phyloP scores from a whole-genome alignment of 306 rosid genomes.

The Vigna unguiculata region DNA sequence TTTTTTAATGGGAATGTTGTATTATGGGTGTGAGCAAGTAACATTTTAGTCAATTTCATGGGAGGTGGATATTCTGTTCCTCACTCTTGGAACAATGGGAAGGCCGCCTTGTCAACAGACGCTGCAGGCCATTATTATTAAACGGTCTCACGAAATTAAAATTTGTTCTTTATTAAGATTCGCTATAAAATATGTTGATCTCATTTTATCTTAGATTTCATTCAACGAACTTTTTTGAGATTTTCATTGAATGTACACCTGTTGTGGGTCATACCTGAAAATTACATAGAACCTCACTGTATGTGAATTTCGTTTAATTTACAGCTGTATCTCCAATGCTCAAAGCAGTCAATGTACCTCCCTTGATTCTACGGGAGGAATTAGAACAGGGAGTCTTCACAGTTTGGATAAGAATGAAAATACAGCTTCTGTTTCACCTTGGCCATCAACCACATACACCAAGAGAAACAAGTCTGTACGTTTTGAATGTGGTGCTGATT shows the following conservation, averaged over 20 bases:
- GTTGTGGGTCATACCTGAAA: slow-evolving; percentile 24
- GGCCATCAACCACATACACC: slow-evolving; percentile 45
- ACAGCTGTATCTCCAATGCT: slow-evolving; percentile 50
- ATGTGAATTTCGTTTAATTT: slow-evolving; percentile 27
- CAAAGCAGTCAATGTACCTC: slow-evolving; percentile 33
- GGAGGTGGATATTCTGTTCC: slow-evolving; percentile 23
- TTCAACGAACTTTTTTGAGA: background rate
- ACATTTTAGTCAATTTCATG: slow-evolving; percentile 27
- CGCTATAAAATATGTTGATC: background rate
- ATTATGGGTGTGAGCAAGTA: background rate
- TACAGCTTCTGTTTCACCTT: slow-evolving; percentile 49
- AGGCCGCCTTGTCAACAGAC: background rate
- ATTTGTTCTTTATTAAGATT: background rate
- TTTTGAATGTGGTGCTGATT: slow-evolving; percentile 67
- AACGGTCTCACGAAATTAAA: slow-evolving; percentile 29
- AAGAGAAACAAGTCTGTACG: slow-evolving; percentile 63
- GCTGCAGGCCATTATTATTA: slow-evolving; percentile 1
- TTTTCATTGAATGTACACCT: slow-evolving; percentile 17
- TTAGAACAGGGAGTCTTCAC: slow-evolving; percentile 24
- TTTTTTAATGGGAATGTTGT: background rate
- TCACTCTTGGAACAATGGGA: slow-evolving; percentile 27
- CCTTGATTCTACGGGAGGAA: slow-evolving; percentile 38
- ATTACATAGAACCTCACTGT: slow-evolving; percentile 2
- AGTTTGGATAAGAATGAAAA: slow-evolving; percentile 39
- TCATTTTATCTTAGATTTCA: background rate